phyloP scores from a whole-genome alignment of 192 early-diverging fungal species.

The Coemansia sp. region DNA sequence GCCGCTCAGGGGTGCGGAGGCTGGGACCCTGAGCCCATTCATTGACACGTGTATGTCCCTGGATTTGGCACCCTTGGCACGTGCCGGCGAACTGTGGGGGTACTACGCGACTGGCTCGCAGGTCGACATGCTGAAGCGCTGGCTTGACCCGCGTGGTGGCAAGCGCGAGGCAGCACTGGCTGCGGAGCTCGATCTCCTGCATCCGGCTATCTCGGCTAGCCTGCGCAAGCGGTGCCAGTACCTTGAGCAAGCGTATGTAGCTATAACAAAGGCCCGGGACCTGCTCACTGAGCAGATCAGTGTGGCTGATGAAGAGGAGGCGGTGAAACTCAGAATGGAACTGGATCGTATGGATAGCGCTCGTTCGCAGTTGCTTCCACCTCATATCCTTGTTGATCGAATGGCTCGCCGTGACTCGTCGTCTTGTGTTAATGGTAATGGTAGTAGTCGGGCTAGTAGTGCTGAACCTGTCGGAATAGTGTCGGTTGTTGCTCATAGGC shows the following conservation, averaged over 20 bases:
- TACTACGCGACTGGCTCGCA: slow-evolving; percentile 60
- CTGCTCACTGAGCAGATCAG: slow-evolving; percentile 31
- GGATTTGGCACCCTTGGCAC: slow-evolving; percentile 13
- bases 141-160: slow-evolving; percentile 78
- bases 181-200: slow-evolving; percentile 61
- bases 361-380: slow-evolving; percentile 33
- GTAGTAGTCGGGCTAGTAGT: slow-evolving; percentile 48
- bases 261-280: slow-evolving; percentile 30
- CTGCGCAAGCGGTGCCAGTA: slow-evolving; percentile 63
- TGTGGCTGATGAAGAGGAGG: slow-evolving; percentile 4
- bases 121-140: slow-evolving; percentile 69
- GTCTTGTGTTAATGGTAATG: background rate
- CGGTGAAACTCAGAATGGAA: slow-evolving; percentile 20
- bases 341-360: slow-evolving; percentile 29
- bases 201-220: slow-evolving; percentile 51
- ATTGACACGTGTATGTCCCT: background rate
- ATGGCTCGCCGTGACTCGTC: background rate
- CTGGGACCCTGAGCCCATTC: background rate
- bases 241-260: slow-evolving; percentile 39
- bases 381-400: slow-evolving; percentile 15
- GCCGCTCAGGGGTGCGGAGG: slow-evolving; percentile 13
- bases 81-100: slow-evolving; percentile 53
- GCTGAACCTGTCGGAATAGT: slow-evolving; percentile 16
- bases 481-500: slow-evolving; percentile 17
- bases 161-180: slow-evolving; percentile 70